Percentiles rank a stretch among this genome's conserved stretches.
Evolutionary conservation across 805 yeast genomes (phyloP).

Genomic region (Yamadazyma paraphyllophila): DNA sequence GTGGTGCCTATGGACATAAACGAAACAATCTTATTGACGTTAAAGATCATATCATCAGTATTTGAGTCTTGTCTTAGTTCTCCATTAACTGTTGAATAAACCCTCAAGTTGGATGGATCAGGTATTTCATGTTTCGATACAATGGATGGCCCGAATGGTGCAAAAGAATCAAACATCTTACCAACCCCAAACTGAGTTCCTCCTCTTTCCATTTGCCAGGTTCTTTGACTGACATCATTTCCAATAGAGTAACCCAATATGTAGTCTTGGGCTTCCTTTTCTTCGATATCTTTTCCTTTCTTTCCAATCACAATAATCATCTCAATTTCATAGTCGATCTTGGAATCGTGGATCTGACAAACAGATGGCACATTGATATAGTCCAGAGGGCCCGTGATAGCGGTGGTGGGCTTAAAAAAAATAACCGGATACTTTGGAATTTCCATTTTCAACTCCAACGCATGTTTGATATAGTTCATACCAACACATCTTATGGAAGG

Average conservation of each 20-base stretch:
- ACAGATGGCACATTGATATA: constrained; percentile 42
- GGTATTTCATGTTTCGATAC: constrained; percentile 34
- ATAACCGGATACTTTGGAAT: constrained; percentile 49
- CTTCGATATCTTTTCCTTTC: constrained; percentile 41
- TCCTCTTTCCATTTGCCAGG: constrained; percentile 57
- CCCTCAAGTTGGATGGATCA: constrained; percentile 31
- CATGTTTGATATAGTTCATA: constrained; percentile 48
- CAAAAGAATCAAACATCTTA: constrained; percentile 55
- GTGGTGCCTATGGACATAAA: constrained; percentile 53
- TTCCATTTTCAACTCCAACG: constrained; percentile 37
- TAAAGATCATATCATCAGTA: constrained; percentile 50
- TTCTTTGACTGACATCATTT: constrained; percentile 55
- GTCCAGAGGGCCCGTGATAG: constrained; percentile 43
- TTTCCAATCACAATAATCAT: constrained; percentile 54
- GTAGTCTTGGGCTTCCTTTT: constrained; percentile 42
- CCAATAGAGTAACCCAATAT: constrained; percentile 54
- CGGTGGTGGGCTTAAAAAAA: constrained; percentile 49
- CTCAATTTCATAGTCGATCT: constrained; percentile 55
- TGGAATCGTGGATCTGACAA: constrained; percentile 27
- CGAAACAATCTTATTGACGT: constrained; percentile 40
- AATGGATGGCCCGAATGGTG: constrained; percentile 57
- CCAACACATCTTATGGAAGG: constrained; percentile 47
- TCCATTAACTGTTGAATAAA: constrained; percentile 47
- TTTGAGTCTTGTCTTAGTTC: constrained; percentile 43
- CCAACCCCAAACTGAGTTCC: constrained; percentile 49